phyloP scores from a whole-genome alignment of 768 basidiomycete species.

The Xerocomus potaroensis region DNA sequence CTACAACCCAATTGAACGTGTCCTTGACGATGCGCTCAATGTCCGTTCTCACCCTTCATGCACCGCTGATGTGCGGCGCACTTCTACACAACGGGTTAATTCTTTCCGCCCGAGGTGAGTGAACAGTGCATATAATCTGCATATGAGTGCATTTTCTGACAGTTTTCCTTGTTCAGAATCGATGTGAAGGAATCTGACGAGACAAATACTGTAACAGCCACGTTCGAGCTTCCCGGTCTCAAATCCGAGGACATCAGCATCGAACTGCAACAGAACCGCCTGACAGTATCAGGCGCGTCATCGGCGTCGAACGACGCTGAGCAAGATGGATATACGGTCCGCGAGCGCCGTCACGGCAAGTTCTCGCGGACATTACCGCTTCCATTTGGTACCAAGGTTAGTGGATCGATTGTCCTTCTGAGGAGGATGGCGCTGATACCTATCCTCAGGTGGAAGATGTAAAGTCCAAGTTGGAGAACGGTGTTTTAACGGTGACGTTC shows the following conservation, averaged over 20 bases:
- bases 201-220: slow-evolving; percentile 43
- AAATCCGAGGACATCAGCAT: slow-evolving; percentile 46
- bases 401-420: not conserved
- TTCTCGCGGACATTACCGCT: slow-evolving; percentile 44
- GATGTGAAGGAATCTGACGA: slow-evolving; percentile 44
- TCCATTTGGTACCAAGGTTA: slow-evolving; percentile 46
- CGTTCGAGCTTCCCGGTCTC: slow-evolving; percentile 54
- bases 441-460: slow-evolving; percentile 38
- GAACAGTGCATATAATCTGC: not conserved
- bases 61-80: too few species aligned
- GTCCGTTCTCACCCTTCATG: too few species aligned
- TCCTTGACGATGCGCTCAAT: too few species aligned
- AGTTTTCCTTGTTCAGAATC: slow-evolving; percentile 29
- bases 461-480: slow-evolving; percentile 43
- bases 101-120: slow-evolving; percentile 22
- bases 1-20: too few species aligned
- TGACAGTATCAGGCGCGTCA: slow-evolving; percentile 46
- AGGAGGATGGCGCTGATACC: not conserved
- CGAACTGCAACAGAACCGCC: slow-evolving; percentile 42
- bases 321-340: slow-evolving; percentile 37
- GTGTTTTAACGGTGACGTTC: slow-evolving; percentile 43
- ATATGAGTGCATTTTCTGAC: too few species aligned
- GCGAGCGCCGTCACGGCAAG: slow-evolving; percentile 42
- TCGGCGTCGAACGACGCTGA: slow-evolving; percentile 29
- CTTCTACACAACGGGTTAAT: not conserved